Base-by-base conservation (phyloP, 768 basidiomycete genomes). In the Tricholoma bakamatsutake region DNA sequence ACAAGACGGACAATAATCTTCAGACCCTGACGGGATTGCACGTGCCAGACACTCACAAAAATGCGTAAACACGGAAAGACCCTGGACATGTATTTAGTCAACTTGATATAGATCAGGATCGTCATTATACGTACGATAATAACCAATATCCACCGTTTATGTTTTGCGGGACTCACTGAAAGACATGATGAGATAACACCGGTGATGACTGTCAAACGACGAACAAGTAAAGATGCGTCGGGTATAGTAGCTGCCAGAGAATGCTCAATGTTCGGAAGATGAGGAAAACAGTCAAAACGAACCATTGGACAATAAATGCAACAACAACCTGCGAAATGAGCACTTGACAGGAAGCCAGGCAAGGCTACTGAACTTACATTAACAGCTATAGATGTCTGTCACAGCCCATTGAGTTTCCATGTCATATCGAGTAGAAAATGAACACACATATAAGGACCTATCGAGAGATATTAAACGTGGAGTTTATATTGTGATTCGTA, bases 231-330 rank as follows among this genome's bases (percentile, higher is more conserved):
- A 69, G 52, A 78, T 76, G 33, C 73, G 67, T 51, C 67, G 66
- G 11, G 73, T 72, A 54, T 77, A 76, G 53, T 73, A 77, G 35
- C 76, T 76, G 49, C 35, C 17, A 37, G 45, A 13, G 17, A 11
- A 47, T 17, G 28, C 15, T 47, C 28, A 30, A 31, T 47, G 9
- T 47, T 31, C 15, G 15, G n/a, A 10, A 47, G n/a, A 30, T 10
- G 13, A 7, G 21, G 43, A 3, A 47, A n/a, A 47, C 15, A 31
- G 42, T 7, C 3, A n/a, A 30, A 33, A 63, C 72, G 27, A 40
- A 78, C 76, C 65, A 66, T 67, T 80, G 76, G 5, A 73, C 73
- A 31, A 74, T 59, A 43, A 78, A 74, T 17, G 74, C 75, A 45
- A 77, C 71, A 35, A 70, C 15, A 35, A 79, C 61, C 74, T 79